phyloP scores from a whole-genome alignment of 2,329 filamentous ascomycete species.

The Beauveria brongniartii region DNA sequence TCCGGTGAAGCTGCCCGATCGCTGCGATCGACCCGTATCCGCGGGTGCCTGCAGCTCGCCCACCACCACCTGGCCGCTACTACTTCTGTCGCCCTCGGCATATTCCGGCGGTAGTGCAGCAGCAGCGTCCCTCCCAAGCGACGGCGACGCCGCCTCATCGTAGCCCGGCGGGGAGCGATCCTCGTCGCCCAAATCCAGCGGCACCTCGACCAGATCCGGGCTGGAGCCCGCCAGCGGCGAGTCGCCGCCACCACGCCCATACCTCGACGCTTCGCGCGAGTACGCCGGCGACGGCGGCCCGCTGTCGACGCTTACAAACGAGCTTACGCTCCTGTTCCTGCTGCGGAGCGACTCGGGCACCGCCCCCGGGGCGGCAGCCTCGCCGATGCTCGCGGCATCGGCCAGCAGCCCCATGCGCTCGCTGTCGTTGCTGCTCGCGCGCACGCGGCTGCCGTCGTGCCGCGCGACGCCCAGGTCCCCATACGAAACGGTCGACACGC shows the following conservation, averaged over 20 bases:
- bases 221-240: slow-evolving; percentile 35
- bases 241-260: background rate
- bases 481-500: slow-evolving; percentile 70
- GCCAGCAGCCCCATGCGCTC: slow-evolving; percentile 65
- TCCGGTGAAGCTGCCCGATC: background rate
- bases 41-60: background rate
- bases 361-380: slow-evolving; percentile 26
- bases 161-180: slow-evolving; percentile 41
- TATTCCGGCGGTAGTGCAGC: slow-evolving; percentile 43
- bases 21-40: background rate
- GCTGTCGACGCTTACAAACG: slow-evolving; percentile 46
- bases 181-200: slow-evolving; percentile 39
- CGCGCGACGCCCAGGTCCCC: slow-evolving; percentile 67
- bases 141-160: slow-evolving; percentile 36
- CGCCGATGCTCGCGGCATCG: slow-evolving; percentile 57
- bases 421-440: slow-evolving; percentile 65
- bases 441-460: slow-evolving; percentile 67
- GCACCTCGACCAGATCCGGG: slow-evolving; percentile 44
- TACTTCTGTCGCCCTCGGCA: slow-evolving; percentile 22
- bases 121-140: slow-evolving; percentile 13
- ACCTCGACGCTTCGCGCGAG: background rate
- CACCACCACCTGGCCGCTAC: background rate
- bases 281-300: slow-evolving; percentile 33
- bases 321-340: slow-evolving; percentile 43
- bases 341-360: slow-evolving; percentile 24